Evolutionary conservation across 169 alveolate genomes (phyloP), one percentile per base, ranked within the genome.

Genomic region (Plasmodium vinckei): DNA sequence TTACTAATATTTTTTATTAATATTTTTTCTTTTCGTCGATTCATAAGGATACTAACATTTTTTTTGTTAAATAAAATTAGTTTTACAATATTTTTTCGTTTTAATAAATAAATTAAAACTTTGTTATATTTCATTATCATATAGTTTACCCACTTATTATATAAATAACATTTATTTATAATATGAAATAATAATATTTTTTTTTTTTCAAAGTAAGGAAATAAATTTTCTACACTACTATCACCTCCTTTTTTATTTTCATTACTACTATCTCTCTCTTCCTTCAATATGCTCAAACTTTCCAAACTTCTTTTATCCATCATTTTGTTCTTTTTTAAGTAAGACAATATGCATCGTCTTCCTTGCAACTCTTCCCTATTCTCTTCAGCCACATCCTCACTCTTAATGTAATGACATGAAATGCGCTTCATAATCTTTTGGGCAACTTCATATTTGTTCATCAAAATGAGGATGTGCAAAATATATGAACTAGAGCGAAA

Each of bases 101-200:
- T 67, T 71, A 82, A 47, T 27, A 82, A 27, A 23, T 65, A 82
- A 6, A 51, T 70, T 19, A 67, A 42, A 21, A 82, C 4, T 6
- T 61, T 44, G 39, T 82, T 82, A 60, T 82, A 82, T 19, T 67
- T 82, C 13, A 46, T 82, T 44, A 82, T 49, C 72, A 65, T 15
- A 44, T 23, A 67, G 15, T 82, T 82, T 10, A 67, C 60, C 90
- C 90, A 82, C 25, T 68, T 82, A 33, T 82, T 57, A 59, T 82
- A 82, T 15, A 82, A 47, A 49, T 82, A 82, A 60, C 90, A 82
- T 17, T 82, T 82, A 23, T 82, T 82, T 5, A 82, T 65, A 25
- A 70, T 61, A 59, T 82, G 90, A 4, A 51, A 54, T 0, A 61
- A 56, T 47, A 56, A 33, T 33, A 59, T 46, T 67, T 44, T 72